Base-by-base conservation (phyloP, 164 flowering plant genomes). In the Liquidambar formosana region DNA sequence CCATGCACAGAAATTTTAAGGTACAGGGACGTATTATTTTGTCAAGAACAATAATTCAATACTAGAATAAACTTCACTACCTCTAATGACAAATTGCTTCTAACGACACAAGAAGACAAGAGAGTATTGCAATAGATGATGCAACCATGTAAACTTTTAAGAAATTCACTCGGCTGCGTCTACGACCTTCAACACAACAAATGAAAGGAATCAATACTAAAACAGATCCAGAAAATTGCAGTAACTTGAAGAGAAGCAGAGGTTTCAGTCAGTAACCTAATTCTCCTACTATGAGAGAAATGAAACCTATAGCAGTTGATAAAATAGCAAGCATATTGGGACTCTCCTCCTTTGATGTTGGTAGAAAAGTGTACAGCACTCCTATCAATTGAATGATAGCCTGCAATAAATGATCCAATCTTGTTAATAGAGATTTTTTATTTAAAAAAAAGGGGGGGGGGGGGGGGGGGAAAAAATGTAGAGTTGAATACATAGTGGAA, bases 211-310 rank as follows among this genome's bases (percentile, higher is more conserved):
- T 0, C 38, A 18, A 44, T 10, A 47, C 57, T 52, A 44, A 10
- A 11, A 26, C 52, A 27, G 23, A 12, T 11, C 27, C 41, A 49
- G 8, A 71, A 52, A 41, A 27, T 56, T 38, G 43, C 46, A 26
- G 18, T 15, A 67, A 59, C 46, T 27, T 16, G 23, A 25, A 64
- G 18, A 27, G 13, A 45, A 21, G 61, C 0, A 25, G 28, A 47
- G 27, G 43, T 62, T 56, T 64, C 2, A 15, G 26, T 13, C 4
- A 65, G 13, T 16, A 68, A 91, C 97, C 97, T 79, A 83, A 60
- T 75, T 88, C 91, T 64, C 93, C 97, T 10, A 81, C 59, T 1
- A 84, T 16, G 8, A 89, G 71, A 53, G 88, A 84, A 71, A 85
- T 8, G 45, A 77, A 76, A 63, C 85, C 77, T 68, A 71, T 19